A percentile compares a stretch with the other conserved stretches of the same genome.
Evolutionary conservation across 1,284 basidiomycete species (phyloP).

Genomic region (Heterobasidion annosum): DNA sequence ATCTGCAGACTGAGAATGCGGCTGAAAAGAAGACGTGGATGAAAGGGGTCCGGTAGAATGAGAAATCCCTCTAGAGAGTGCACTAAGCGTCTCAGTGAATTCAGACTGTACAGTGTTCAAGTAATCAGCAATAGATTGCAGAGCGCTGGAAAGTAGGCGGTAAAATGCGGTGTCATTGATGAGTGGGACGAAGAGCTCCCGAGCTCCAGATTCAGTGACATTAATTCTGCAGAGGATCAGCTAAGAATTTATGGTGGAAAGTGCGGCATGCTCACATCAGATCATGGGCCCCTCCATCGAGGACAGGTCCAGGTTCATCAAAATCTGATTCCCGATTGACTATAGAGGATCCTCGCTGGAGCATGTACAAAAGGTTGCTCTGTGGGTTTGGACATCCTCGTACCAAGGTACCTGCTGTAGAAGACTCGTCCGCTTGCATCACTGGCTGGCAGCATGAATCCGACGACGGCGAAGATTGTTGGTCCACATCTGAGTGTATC

Average conservation of each 20-base stretch:
- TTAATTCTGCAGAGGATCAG: background rate
- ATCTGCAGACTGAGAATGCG: constrained; percentile 36
- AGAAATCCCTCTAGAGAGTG: constrained; percentile 55
- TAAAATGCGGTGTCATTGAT: constrained; percentile 81
- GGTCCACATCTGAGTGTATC: constrained; percentile 14
- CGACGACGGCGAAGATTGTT: background rate
- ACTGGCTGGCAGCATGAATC: background rate
- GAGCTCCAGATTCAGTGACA: constrained; percentile 6
- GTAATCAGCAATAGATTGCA: constrained; percentile 63
- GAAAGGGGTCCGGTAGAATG: constrained; percentile 52
- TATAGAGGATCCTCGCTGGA: background rate
- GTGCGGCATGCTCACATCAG: background rate
- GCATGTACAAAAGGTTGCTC: background rate
- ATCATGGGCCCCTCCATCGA: constrained; percentile 1
- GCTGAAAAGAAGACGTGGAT: constrained; percentile 32
- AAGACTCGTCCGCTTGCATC: background rate
- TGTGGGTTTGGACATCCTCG: background rate
- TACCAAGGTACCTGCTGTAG: background rate
- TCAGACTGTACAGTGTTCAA: constrained; percentile 52
- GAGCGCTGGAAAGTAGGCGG: constrained; percentile 63
- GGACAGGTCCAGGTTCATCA: background rate
- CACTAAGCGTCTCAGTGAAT: constrained; percentile 55
- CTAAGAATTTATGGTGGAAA: background rate
- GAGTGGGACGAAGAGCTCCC: constrained; percentile 76
- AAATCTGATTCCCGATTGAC: background rate